Conservation (phyloP, 169 alveolate genomes). For the Plasmodium coatneyi region DNA sequence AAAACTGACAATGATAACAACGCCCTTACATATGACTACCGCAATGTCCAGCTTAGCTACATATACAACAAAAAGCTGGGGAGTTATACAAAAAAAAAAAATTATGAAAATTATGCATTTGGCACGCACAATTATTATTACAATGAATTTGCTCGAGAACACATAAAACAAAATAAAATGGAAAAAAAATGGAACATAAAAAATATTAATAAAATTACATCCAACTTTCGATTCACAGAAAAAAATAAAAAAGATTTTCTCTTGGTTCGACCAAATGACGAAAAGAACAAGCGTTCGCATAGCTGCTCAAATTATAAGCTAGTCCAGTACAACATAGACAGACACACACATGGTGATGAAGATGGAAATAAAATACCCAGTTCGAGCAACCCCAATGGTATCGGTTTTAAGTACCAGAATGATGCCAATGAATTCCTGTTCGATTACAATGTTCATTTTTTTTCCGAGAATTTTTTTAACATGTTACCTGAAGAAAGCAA, state of each 20-base stretch:
- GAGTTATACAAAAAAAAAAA: neutral
- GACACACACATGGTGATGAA: neutral
- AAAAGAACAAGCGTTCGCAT: slow-evolving; percentile 1
- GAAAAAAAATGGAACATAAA: slow-evolving; percentile 14
- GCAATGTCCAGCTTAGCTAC: neutral
- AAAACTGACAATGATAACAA: neutral
- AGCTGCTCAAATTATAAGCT: slow-evolving; percentile 15
- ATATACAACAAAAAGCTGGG: slow-evolving; percentile 1
- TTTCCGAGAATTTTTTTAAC: neutral
- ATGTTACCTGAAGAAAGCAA: neutral
- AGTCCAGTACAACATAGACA: neutral
- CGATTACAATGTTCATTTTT: neutral
- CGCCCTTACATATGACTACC: neutral
- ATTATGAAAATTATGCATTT: neutral
- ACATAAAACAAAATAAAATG: neutral
- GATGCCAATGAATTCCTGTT: neutral
- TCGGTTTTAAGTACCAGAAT: slow-evolving; percentile 19
- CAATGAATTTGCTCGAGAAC: neutral
- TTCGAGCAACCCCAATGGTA: slow-evolving; percentile 2
- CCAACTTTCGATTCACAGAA: neutral
- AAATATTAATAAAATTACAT: slow-evolving; percentile 29
- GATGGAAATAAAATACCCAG: neutral
- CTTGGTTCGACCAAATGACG: neutral
- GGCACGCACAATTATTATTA: neutral
- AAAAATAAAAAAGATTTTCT: slow-evolving; percentile 8